A percentile compares a stretch with the other conserved stretches of the same genome.
Conservation (phyloP, 345 rosid species). For the Linum lewisii region DNA sequence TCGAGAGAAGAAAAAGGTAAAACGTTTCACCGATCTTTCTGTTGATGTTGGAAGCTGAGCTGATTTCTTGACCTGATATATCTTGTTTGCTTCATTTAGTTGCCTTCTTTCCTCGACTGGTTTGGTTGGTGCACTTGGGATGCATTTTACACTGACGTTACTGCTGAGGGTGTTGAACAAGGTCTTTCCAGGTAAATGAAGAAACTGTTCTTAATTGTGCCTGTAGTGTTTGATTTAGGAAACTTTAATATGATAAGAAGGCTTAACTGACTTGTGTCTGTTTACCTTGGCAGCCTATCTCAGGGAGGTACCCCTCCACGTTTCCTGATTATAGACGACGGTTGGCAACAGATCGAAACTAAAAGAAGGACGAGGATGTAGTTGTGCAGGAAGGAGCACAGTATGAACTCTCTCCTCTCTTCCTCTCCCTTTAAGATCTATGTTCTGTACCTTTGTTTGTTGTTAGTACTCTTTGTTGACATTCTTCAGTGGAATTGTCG, state of each 20-base stretch:
- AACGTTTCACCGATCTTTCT: neutral
- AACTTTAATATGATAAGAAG: no score
- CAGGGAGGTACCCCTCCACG: constrained; percentile 89
- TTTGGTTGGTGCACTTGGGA: constrained; percentile 99
- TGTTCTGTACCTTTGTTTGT: neutral
- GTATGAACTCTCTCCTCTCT: constrained; percentile 38
- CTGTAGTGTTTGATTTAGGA: no score
- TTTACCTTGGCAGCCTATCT: constrained; percentile 55
- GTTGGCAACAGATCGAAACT: constrained; percentile 96
- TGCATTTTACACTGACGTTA: constrained; percentile 93
- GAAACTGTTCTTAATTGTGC: constrained; percentile 8
- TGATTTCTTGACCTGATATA: constrained; percentile 4
- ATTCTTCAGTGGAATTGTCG: no score
- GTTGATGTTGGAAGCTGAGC: neutral
- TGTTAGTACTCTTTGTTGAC: neutral
- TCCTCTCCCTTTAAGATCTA: constrained; percentile 4
- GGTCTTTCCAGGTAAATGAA: constrained; percentile 72
- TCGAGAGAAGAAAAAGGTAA: constrained; percentile 79
- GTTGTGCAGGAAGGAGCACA: constrained; percentile 97
- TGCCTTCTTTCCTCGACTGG: constrained; percentile 90
- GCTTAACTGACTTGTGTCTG: constrained; percentile 12
- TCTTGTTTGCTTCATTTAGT: constrained; percentile 25
- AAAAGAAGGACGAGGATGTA: constrained; percentile 49
- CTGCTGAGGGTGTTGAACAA: constrained; percentile 87
- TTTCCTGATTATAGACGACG: constrained; percentile 91